Percentiles rank a stretch among this genome's conserved stretches.
phyloP scores from a whole-genome alignment of 2,329 filamentous ascomycete genomes.

The Fusarium albosuccineum region DNA sequence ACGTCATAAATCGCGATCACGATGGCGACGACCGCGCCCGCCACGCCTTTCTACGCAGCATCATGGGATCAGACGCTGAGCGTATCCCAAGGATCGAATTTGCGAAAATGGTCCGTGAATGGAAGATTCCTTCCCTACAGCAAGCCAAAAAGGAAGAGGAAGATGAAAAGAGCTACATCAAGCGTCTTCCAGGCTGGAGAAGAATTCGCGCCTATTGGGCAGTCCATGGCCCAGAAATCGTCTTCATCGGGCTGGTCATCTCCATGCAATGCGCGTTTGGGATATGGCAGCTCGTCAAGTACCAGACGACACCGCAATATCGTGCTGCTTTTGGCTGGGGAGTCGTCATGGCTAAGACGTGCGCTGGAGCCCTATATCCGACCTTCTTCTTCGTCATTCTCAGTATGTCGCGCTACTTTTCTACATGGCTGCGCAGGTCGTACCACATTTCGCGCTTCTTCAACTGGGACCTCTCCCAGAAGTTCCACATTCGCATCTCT shows the following conservation, averaged over 20 bases:
- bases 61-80: constrained; percentile 59
- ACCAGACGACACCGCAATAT: constrained; percentile 58
- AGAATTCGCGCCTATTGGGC: constrained; percentile 66
- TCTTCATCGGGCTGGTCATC: constrained; percentile 63
- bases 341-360: constrained; percentile 67
- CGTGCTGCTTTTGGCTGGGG: constrained; percentile 68
- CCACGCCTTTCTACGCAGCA: constrained; percentile 64
- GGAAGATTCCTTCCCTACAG: constrained; percentile 63
- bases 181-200: constrained; percentile 59
- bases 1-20: constrained; percentile 56
- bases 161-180: constrained; percentile 61
- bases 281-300: constrained; percentile 68
- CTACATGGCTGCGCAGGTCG: constrained; percentile 64
- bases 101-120: constrained; percentile 55
- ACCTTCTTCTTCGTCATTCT: constrained; percentile 70
- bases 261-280: constrained; percentile 64
- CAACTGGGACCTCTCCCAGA: constrained; percentile 68
- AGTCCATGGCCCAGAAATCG: constrained; percentile 65
- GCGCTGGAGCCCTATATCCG: constrained; percentile 67
- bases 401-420: constrained; percentile 69
- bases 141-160: constrained; percentile 62
- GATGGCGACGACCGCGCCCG: constrained; percentile 56
- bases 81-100: constrained; percentile 63
- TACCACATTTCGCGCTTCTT: constrained; percentile 66
- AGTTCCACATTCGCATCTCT: constrained; percentile 68